Evolutionary conservation across 345 rosid species (phyloP).

Genomic region (Combretum micranthum): DNA sequence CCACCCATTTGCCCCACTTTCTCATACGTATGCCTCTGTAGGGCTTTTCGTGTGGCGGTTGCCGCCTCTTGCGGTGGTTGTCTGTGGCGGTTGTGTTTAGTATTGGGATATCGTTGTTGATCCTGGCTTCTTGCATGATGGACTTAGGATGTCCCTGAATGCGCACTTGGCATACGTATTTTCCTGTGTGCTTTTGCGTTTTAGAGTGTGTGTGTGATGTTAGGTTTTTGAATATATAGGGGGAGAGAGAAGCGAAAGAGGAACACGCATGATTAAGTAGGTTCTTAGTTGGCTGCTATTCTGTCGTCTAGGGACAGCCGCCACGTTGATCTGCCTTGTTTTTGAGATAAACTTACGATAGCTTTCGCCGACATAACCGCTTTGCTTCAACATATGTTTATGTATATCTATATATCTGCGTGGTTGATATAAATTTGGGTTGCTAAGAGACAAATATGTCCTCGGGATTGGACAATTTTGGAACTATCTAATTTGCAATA

Average conservation of each 20-base stretch:
- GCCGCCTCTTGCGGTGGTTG: constrained; percentile 3
- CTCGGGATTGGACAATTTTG: too few species aligned
- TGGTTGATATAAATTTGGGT: too few species aligned
- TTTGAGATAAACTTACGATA: constrained; percentile 30
- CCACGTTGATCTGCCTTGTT: constrained; percentile 49
- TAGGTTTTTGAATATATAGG: constrained; percentile 2
- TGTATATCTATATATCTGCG: too few species aligned
- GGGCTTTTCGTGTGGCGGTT: constrained; percentile 20
- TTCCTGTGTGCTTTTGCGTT: too few species aligned
- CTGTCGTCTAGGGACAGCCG: constrained; percentile 44
- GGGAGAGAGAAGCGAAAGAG: constrained; percentile 5
- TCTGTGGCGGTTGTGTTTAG: constrained; percentile 11
- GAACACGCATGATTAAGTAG: constrained; percentile 8
- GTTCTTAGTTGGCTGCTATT: constrained; percentile 41
- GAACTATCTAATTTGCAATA: too few species aligned
- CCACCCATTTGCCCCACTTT: constrained; percentile 57
- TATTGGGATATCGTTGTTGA: neutral
- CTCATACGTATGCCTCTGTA: constrained; percentile 46
- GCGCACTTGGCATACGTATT: too few species aligned
- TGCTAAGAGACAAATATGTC: too few species aligned
- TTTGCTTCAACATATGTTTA: constrained; percentile 10
- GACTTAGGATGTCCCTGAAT: neutral
- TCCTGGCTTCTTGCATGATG: constrained; percentile 13
- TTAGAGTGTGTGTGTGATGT: too few species aligned
- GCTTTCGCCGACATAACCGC: constrained; percentile 50